These are phyloP conservation scores for Ichthyophthirius multifiliis DNA, from an alignment of 169 alveolate species.

Conservation along the genomic window DNA sequence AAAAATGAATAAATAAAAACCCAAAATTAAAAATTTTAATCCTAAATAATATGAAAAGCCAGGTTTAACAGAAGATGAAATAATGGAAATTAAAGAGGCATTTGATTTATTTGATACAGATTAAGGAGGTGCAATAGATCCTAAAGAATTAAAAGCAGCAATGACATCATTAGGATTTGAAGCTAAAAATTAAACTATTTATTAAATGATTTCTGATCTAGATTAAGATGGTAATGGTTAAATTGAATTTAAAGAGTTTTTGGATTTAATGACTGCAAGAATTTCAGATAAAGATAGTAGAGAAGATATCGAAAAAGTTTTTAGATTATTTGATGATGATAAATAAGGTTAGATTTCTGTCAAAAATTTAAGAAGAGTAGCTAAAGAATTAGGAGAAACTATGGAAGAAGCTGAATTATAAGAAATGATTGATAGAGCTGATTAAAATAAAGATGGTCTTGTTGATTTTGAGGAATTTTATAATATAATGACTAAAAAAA, in stretches of 20 bases:
- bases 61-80: constrained; percentile 96
- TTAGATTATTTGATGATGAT: constrained; percentile 97
- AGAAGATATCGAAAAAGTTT: constrained; percentile 97
- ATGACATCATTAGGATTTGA: constrained; percentile 99
- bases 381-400: constrained; percentile 98
- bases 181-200: constrained; percentile 97
- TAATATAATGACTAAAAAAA: constrained; percentile 97
- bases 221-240: constrained; percentile 96
- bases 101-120: constrained; percentile 98
- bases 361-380: constrained; percentile 96
- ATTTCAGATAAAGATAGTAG: constrained; percentile 93
- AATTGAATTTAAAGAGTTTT: constrained; percentile 96
- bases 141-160: constrained; percentile 98
- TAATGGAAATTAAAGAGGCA: constrained; percentile 98
- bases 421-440: constrained; percentile 99
- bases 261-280: constrained; percentile 95
- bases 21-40: constrained; percentile 43
- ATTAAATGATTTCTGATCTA: constrained; percentile 97
- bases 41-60: constrained; percentile 80
- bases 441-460: constrained; percentile 98
- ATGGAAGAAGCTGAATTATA: constrained; percentile 96
- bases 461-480: constrained; percentile 98
- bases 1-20: background rate
- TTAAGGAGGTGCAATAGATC: constrained; percentile 96
- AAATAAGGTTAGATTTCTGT: constrained; percentile 94